Evolutionary conservation across 305 asterid species (phyloP), one percentile per base, ranked within the genome.

Genomic region (Fraxinus platypoda): DNA sequence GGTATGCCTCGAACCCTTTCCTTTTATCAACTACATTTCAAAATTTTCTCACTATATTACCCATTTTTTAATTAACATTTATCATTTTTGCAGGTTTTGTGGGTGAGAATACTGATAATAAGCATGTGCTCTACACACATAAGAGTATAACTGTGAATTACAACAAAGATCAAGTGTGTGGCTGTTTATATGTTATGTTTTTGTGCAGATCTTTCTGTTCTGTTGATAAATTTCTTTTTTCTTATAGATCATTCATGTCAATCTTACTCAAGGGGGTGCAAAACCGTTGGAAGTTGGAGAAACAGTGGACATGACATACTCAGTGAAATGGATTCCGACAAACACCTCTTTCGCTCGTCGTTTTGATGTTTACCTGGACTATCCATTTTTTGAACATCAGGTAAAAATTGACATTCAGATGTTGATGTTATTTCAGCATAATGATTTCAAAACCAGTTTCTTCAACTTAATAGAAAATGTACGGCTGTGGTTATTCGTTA

Each of bases 321-420:
- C 95, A 37, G 95, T 91, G 19, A 88, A 85, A 80, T 91, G 93
- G 93, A 75, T 78, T 31, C 83, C 78, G 30, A 91, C 93, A 57
- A 85, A 87, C 81, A 86, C 85, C 77, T 81, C 88, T 68, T 91
- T 90, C 85, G 93, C 91, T 9, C 93, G 83, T 57, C 92, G 95
- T 35, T 91, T 91, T 85, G 95, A 91, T 84, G 91, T 91, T 74
- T 91, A 91, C 84, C 84, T 91, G 84, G 95, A 91, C 78, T 91
- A 91, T 77, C 95, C 93, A 2, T 91, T 91, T 85, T 91, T 91
- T 83, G 95, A 91, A 83, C 95, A 91, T 84, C 95, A 91, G 95
- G 95, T 91, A 81, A 77, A 90, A 64, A 31, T 43, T 84, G 26
- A 30, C 26, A 35, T 77, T 80, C 6, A 1, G 38, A 1, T 31